phyloP scores from a whole-genome alignment of 805 yeast genomes.

The Zygotorulaspora chibaensis region DNA sequence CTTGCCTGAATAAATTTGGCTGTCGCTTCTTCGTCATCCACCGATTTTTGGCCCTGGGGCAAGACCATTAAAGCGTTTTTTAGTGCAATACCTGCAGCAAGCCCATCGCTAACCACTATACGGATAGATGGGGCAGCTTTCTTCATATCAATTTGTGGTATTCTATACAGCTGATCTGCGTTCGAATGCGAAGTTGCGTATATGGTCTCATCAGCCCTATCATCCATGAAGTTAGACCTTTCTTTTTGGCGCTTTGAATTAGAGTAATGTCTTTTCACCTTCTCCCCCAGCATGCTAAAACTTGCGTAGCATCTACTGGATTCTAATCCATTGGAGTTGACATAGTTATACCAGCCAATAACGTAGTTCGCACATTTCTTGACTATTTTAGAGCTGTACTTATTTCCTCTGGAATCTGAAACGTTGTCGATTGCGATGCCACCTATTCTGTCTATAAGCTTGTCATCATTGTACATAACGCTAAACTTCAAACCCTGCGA shows the following conservation, averaged over 20 bases:
- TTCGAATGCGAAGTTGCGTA: slow-evolving; percentile 21
- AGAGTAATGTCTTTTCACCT: slow-evolving; percentile 14
- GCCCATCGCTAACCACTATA: slow-evolving; percentile 65
- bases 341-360: slow-evolving; percentile 62
- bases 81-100: slow-evolving; percentile 67
- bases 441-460: slow-evolving; percentile 59
- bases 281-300: slow-evolving; percentile 14
- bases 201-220: slow-evolving; percentile 46
- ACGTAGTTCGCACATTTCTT: slow-evolving; percentile 45
- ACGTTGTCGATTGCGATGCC: slow-evolving; percentile 19
- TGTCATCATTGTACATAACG: slow-evolving; percentile 60
- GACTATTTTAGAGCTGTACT: slow-evolving; percentile 42
- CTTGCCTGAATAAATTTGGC: slow-evolving; percentile 71
- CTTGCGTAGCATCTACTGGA: slow-evolving; percentile 21
- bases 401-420: slow-evolving; percentile 34
- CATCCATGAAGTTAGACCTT: slow-evolving; percentile 43
- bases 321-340: slow-evolving; percentile 21
- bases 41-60: slow-evolving; percentile 48
- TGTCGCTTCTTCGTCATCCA: slow-evolving; percentile 59
- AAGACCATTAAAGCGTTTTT: slow-evolving; percentile 51
- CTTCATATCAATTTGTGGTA: slow-evolving; percentile 63
- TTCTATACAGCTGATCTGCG: slow-evolving; percentile 40
- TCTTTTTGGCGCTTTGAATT: slow-evolving; percentile 1
- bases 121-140: slow-evolving; percentile 72
- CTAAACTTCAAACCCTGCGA: slow-evolving; percentile 34